Evolutionary conservation across 306 rosid genomes (phyloP).

Genomic region (Lathyrus oleraceus): DNA sequence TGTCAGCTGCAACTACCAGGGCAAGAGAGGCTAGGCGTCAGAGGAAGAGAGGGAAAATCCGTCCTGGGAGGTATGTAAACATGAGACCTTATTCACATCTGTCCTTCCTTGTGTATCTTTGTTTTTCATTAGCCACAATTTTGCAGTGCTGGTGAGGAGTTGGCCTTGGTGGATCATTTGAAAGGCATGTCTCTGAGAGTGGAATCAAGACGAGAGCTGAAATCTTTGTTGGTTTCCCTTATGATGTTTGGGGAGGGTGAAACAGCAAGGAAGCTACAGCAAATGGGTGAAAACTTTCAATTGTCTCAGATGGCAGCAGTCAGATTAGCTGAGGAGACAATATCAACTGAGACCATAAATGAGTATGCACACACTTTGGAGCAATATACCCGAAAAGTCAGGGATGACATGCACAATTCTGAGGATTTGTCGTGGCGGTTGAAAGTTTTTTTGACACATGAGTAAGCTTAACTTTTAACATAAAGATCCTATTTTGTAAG

Average conservation of each 20-base stretch:
- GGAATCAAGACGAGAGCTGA: slow-evolving; percentile 68
- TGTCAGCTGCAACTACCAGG: slow-evolving; percentile 71
- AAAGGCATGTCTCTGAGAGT: slow-evolving; percentile 75
- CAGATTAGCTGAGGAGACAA: slow-evolving; percentile 77
- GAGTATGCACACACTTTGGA: slow-evolving; percentile 75
- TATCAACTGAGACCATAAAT: slow-evolving; percentile 58
- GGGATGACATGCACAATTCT: slow-evolving; percentile 56
- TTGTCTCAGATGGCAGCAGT: slow-evolving; percentile 80
- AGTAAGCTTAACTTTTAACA: slow-evolving; percentile 16
- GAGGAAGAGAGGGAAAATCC: slow-evolving; percentile 91
- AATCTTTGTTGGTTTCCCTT: slow-evolving; percentile 72
- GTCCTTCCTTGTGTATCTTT: background rate
- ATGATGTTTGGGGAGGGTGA: slow-evolving; percentile 82
- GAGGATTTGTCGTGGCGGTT: slow-evolving; percentile 80
- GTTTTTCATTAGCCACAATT: slow-evolving; percentile 21
- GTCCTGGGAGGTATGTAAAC: slow-evolving; percentile 83
- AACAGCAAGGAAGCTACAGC: slow-evolving; percentile 81
- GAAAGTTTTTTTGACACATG: slow-evolving; percentile 49
- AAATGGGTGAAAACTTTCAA: slow-evolving; percentile 75
- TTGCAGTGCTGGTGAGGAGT: slow-evolving; percentile 86
- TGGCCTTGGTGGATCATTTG: slow-evolving; percentile 87
- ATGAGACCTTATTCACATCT: background rate
- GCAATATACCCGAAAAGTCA: slow-evolving; percentile 54
- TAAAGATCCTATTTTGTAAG: background rate
- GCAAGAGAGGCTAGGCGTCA: slow-evolving; percentile 86